A percentile compares a stretch with the other conserved stretches of the same genome.
Evolutionary conservation across 805 yeast species (phyloP).

Genomic region (Saturnispora serradocipensis): DNA sequence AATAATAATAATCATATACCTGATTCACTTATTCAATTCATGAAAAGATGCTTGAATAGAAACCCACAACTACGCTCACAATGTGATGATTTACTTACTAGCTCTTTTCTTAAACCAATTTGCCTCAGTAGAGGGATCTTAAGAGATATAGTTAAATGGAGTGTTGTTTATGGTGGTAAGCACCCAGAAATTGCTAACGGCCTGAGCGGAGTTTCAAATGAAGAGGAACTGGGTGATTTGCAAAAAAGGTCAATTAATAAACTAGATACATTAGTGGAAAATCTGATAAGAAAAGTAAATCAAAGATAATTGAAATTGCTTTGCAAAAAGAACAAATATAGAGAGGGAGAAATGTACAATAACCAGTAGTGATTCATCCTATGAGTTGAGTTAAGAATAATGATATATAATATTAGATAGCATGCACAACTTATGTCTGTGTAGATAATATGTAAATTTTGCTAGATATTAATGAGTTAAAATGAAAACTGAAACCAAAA

Average conservation of each 20-base stretch:
- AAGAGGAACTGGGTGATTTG: background rate
- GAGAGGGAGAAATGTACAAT: background rate
- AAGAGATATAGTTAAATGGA: constrained; percentile 62
- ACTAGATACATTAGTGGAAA: constrained; percentile 8
- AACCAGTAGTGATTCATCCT: background rate
- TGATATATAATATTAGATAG: background rate
- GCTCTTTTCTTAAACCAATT: constrained; percentile 68
- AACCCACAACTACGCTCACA: constrained; percentile 64
- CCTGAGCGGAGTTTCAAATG: background rate
- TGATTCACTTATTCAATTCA: constrained; percentile 49
- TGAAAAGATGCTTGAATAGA: constrained; percentile 61
- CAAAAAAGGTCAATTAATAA: constrained; percentile 4
- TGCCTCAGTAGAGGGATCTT: constrained; percentile 59
- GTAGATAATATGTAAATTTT: background rate
- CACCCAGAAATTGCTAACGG: constrained; percentile 21
- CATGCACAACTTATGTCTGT: background rate
- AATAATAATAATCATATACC: constrained; percentile 17
- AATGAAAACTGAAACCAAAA: background rate
- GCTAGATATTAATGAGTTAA: background rate
- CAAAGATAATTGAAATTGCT: background rate
- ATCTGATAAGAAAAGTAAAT: constrained; percentile 8
- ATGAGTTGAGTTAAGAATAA: background rate
- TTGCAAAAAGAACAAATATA: too few species aligned
- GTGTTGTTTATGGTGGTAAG: constrained; percentile 61
- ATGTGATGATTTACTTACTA: constrained; percentile 46